These are phyloP conservation scores for Jatropha curcas DNA, from an alignment of 345 rosid genomes.

Conservation along the genomic window DNA sequence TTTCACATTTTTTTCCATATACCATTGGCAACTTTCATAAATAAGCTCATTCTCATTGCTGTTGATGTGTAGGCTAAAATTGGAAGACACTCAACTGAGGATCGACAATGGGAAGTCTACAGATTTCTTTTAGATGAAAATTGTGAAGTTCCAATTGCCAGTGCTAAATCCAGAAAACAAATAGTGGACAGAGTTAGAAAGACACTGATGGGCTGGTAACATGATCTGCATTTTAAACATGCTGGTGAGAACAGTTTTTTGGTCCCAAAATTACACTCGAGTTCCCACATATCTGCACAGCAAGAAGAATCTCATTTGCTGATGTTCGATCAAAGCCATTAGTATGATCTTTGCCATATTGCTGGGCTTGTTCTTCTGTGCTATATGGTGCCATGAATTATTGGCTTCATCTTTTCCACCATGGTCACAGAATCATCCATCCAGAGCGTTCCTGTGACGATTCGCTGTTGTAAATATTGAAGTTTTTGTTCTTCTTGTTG, in stretches of 20 bases:
- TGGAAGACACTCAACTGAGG: slow-evolving; percentile 25
- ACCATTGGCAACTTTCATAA: background rate
- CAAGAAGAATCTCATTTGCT: background rate
- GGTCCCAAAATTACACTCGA: background rate
- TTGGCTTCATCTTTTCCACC: background rate
- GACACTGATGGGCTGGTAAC: slow-evolving; percentile 34
- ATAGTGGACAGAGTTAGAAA: slow-evolving; percentile 25
- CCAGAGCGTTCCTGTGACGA: background rate
- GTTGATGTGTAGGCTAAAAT: slow-evolving; percentile 25
- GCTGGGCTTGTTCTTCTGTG: background rate
- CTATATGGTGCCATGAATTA: background rate
- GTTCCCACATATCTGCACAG: background rate
- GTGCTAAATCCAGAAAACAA: slow-evolving; percentile 16
- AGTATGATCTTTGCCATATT: background rate
- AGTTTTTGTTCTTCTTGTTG: background rate
- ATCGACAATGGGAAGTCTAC: slow-evolving; percentile 35
- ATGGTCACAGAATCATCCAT: slow-evolving; percentile 7
- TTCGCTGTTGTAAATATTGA: background rate
- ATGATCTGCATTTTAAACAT: background rate
- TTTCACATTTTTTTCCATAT: background rate
- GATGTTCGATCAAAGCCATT: background rate
- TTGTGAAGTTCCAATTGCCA: slow-evolving; percentile 13
- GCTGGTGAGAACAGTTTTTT: background rate
- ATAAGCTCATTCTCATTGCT: background rate
- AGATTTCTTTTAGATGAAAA: slow-evolving; percentile 34